Conservation (phyloP, 495 filamentous ascomycete genomes). For the Parmelia sp. region DNA sequence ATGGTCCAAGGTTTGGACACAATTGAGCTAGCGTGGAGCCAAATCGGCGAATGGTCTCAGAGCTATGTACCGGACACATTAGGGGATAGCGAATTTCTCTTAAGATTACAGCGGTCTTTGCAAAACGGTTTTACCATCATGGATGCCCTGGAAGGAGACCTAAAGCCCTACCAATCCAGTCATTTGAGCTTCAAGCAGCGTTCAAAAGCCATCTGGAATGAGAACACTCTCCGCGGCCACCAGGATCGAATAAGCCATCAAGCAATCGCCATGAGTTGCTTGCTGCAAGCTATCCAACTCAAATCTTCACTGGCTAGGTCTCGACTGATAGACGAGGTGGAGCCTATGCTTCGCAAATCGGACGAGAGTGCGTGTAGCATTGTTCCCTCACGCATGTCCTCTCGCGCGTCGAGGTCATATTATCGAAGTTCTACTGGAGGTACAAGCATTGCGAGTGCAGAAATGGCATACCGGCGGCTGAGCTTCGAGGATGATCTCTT, state of each 20-base stretch:
- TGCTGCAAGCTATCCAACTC: constrained; percentile 38
- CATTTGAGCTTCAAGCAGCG: constrained; percentile 25
- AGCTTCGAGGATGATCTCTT: constrained; percentile 17
- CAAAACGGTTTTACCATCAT: constrained; percentile 38
- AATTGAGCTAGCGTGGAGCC: constrained; percentile 36
- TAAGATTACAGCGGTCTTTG: constrained; percentile 34
- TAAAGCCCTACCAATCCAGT: constrained; percentile 23
- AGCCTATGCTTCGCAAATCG: constrained; percentile 6
- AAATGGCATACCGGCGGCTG: constrained; percentile 10
- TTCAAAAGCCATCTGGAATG: constrained; percentile 38
- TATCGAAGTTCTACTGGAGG: neutral
- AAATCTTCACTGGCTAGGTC: neutral
- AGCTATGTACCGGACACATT: constrained; percentile 18
- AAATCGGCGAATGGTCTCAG: constrained; percentile 36
- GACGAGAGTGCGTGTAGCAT: constrained; percentile 18
- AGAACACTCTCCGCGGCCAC: constrained; percentile 38
- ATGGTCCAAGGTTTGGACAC: constrained; percentile 37
- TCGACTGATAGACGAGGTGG: neutral
- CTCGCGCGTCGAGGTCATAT: neutral
- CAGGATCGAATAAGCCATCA: constrained; percentile 37
- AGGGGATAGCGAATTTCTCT: constrained; percentile 28
- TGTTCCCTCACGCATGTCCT: constrained; percentile 15
- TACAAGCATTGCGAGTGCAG: neutral
- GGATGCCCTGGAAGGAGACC: constrained; percentile 37
- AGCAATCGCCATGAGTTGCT: constrained; percentile 37